Conservation (phyloP, 768 basidiomycete species). For the Ramaria sp. region DNA sequence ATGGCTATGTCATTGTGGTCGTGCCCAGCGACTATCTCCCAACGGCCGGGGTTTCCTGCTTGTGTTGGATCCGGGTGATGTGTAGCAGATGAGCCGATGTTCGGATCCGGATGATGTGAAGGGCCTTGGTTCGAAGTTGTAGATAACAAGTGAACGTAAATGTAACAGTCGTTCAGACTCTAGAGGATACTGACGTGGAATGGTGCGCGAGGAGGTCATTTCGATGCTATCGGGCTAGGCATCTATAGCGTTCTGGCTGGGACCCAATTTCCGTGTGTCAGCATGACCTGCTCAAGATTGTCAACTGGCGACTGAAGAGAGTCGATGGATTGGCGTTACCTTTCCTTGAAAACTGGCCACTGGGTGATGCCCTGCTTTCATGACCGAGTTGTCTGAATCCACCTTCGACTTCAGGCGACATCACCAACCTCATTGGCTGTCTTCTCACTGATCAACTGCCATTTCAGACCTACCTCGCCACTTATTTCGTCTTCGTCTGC, state of each 20-base stretch:
- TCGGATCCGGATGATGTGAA: no score
- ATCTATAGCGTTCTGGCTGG: conserved; percentile 73
- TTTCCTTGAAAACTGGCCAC: conserved; percentile 88
- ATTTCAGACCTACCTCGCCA: conserved; percentile 90
- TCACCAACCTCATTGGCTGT: conserved; percentile 87
- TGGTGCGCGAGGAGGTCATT: conserved; percentile 1
- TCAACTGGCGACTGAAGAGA: conserved; percentile 65
- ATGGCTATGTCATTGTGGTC: no score
- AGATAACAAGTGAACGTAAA: no score
- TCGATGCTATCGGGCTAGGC: conserved; percentile 43
- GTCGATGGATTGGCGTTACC: conserved; percentile 89
- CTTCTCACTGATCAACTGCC: conserved; percentile 87
- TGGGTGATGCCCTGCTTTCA: conserved; percentile 41
- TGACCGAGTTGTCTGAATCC: neutral
- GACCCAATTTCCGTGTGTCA: conserved; percentile 79
- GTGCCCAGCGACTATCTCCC: no score
- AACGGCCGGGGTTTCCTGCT: no score
- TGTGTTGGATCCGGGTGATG: no score
- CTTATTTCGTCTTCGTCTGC: conserved; percentile 85
- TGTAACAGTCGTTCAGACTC: neutral
- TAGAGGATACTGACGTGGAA: neutral
- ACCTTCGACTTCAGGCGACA: conserved; percentile 50
- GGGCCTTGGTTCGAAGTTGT: no score
- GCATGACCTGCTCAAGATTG: conserved; percentile 37
- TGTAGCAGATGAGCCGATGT: no score